phyloP scores from a whole-genome alignment of 495 filamentous ascomycete species.

The Parachaetomium inaequale region DNA sequence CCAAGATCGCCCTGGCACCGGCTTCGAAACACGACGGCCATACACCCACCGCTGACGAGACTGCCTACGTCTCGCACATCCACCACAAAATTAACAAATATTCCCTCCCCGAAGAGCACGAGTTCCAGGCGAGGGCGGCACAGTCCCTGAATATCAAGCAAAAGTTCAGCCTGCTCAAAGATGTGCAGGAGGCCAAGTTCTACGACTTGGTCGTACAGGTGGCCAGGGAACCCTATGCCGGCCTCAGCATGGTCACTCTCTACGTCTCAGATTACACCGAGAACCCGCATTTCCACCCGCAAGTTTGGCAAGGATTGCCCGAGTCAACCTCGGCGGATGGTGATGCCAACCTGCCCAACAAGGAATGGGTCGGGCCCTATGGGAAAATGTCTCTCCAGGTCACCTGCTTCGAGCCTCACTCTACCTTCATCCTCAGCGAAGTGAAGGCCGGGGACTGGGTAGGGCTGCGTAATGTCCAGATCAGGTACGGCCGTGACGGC shows the following conservation, averaged over 20 bases:
- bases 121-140: conserved; percentile 42
- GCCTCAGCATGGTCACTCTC: conserved; percentile 52
- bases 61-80: conserved; percentile 42
- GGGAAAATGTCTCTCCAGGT: conserved; percentile 72
- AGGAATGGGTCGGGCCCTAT: conserved; percentile 68
- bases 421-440: conserved; percentile 49
- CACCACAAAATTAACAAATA: conserved; percentile 42
- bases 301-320: conserved; percentile 44
- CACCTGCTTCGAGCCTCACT: conserved; percentile 68
- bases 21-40: conserved; percentile 8
- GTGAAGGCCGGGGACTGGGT: conserved; percentile 61
- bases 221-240: conserved; percentile 56
- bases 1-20: conserved; percentile 30
- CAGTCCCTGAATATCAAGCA: conserved; percentile 43
- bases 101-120: conserved; percentile 40
- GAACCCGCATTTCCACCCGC: conserved; percentile 58
- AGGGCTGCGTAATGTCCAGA: conserved; percentile 64
- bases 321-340: conserved; percentile 25
- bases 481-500: conserved; percentile 54
- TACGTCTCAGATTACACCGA: conserved; percentile 87
- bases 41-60: conserved; percentile 23
- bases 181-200: conserved; percentile 54
- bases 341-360: conserved; percentile 16
- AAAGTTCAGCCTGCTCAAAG: conserved; percentile 64
- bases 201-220: conserved; percentile 76